A percentile compares a stretch with the other conserved stretches of the same genome.
Conservation (phyloP, 2,329 filamentous ascomycete genomes). For the Periconia sp. region DNA sequence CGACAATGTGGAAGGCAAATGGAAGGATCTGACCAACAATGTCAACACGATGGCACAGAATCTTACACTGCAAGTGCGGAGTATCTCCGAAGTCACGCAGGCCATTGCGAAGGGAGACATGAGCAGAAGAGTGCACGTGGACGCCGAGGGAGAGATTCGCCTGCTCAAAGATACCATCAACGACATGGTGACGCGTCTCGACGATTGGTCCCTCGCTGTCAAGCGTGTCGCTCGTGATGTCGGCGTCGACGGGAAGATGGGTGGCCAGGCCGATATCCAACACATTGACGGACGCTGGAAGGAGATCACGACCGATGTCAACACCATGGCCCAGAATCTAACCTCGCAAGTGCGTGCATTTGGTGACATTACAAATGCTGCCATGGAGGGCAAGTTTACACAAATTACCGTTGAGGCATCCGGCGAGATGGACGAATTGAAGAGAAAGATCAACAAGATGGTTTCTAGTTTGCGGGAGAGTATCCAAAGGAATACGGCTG, state of each 20-base stretch:
- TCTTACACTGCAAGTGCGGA: conserved; percentile 73
- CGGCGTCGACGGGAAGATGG: conserved; percentile 97
- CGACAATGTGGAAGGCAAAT: conserved; percentile 70
- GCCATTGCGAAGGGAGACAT: conserved; percentile 95
- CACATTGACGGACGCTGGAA: conserved; percentile 96
- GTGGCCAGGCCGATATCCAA: conserved; percentile 92
- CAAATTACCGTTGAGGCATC: conserved; percentile 97
- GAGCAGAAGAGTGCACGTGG: conserved; percentile 93
- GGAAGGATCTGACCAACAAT: conserved; percentile 71
- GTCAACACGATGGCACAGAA: conserved; percentile 73
- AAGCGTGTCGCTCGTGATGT: conserved; percentile 96
- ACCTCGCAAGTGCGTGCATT: conserved; percentile 98
- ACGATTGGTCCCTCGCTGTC: conserved; percentile 94
- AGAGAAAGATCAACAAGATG: conserved; percentile 99
- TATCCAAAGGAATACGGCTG: conserved; percentile 95
- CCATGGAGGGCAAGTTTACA: conserved; percentile 95
- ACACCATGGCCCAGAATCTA: conserved; percentile 83
- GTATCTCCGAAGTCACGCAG: conserved; percentile 92
- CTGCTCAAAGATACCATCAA: conserved; percentile 96
- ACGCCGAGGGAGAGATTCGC: conserved; percentile 92
- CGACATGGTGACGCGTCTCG: conserved; percentile 95
- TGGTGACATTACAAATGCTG: conserved; percentile 96
- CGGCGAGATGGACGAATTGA: conserved; percentile 98
- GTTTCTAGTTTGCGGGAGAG: conserved; percentile 93
- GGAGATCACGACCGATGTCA: conserved; percentile 96